These are phyloP conservation scores for Penicillium nordicum DNA, from an alignment of 2,329 filamentous ascomycete genomes.

Conservation along the genomic window DNA sequence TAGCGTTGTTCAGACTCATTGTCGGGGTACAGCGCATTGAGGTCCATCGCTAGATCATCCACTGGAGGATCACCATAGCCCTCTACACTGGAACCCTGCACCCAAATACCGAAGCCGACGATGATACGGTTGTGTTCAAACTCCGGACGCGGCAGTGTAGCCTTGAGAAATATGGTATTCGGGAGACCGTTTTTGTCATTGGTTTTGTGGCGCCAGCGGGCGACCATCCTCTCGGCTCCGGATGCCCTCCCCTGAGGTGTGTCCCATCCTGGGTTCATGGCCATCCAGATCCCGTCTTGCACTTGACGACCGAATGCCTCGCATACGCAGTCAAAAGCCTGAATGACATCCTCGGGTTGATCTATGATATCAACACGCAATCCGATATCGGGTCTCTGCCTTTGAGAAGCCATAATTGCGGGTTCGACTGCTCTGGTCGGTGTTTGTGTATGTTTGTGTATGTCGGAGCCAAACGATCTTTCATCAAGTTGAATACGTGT, in stretches of 20 bases:
- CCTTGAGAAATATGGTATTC: conserved; percentile 55
- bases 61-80: conserved; percentile 47
- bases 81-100: conserved; percentile 49
- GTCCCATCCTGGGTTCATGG: conserved; percentile 56
- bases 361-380: conserved; percentile 6
- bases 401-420: background rate
- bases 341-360: conserved; percentile 5
- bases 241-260: conserved; percentile 44
- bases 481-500: background rate
- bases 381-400: background rate
- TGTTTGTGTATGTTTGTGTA: background rate
- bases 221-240: conserved; percentile 39
- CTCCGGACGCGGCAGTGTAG: conserved; percentile 39
- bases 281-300: conserved; percentile 51
- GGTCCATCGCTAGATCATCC: conserved; percentile 18
- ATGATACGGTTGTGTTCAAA: conserved; percentile 24
- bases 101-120: conserved; percentile 57
- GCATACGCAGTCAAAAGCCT: conserved; percentile 6
- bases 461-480: background rate
- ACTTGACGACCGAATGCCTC: conserved; percentile 50
- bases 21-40: conserved; percentile 43
- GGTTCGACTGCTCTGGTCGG: background rate
- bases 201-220: conserved; percentile 41
- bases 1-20: conserved; percentile 49
- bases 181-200: conserved; percentile 40